phyloP scores from a whole-genome alignment of 768 basidiomycete species.

The Boletus bicolor region DNA sequence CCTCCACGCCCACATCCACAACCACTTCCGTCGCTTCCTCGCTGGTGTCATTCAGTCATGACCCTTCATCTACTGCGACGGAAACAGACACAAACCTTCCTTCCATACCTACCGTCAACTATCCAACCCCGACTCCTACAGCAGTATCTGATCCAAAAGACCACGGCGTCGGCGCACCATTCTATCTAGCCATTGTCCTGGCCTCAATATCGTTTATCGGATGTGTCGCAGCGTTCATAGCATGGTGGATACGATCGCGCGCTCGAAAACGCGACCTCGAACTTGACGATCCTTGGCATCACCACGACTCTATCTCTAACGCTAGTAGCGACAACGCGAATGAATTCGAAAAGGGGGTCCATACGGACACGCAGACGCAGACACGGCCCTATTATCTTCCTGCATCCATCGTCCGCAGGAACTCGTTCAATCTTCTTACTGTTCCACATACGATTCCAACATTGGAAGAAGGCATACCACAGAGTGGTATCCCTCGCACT shows the following conservation, averaged over 20 bases:
- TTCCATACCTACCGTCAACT: constrained; percentile 22
- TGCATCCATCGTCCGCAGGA: constrained; percentile 19
- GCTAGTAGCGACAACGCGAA: neutral
- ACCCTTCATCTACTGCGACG: constrained; percentile 3
- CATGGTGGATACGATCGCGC: constrained; percentile 47
- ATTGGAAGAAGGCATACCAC: neutral
- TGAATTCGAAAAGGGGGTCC: neutral
- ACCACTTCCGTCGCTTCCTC: neutral
- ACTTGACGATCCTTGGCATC: constrained; percentile 33
- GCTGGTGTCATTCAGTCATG: constrained; percentile 3
- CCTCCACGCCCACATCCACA: constrained; percentile 4
- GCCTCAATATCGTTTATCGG: constrained; percentile 46
- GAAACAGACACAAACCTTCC: constrained; percentile 22
- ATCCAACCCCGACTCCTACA: constrained; percentile 24
- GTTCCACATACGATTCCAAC: constrained; percentile 15
- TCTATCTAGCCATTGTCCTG: constrained; percentile 51
- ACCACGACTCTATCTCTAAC: constrained; percentile 17
- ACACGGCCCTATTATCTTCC: constrained; percentile 24
- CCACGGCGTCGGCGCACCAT: constrained; percentile 34
- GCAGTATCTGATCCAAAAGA: constrained; percentile 17
- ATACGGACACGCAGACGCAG: constrained; percentile 14
- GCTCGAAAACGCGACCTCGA: constrained; percentile 36
- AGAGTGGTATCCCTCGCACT: neutral
- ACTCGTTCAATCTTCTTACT: constrained; percentile 17
- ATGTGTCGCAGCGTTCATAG: constrained; percentile 44